Base-by-base conservation (phyloP, 2,329 filamentous ascomycete species). In the Aspergillus texensis region DNA sequence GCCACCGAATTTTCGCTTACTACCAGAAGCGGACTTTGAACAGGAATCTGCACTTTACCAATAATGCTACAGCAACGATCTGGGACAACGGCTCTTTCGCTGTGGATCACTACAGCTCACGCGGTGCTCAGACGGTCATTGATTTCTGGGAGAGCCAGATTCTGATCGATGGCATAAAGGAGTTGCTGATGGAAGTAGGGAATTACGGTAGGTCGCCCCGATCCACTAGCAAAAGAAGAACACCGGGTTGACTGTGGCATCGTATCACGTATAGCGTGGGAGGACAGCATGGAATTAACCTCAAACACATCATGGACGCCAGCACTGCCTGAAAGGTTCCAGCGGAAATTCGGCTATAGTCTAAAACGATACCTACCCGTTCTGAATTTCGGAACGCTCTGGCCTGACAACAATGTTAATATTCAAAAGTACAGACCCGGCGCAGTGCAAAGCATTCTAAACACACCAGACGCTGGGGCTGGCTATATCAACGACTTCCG, bases 61-160 rank as follows among this genome's bases (percentile, higher is more conserved):
- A 16, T 16, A 65, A 65, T 36, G 39, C 61, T 16, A 57, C 61
- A 4, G 43, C 71, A 32, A 69, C 61, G 11, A 73, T 73, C 52
- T 65, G 73, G n/a, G 69, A 77, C 24, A 79, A 79, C 59, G 78
- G 78, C 2, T 79, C 77, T 0, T 78, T 68, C 57, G 70, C 70
- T 4, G 77, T 79, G 3, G 78, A 80, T 65, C 79, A 82, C 64
- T 82, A 78, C 65, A 78, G 74, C 11, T 58, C 70, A 2, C 58
- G 61, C 1, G 81, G 80, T 3, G 80, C 81, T 0, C 65, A 75
- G 50, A 69, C 71, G 0, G 68, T 73, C 1, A 77, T 70, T 0
- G 62, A 76, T 10, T 82, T 81, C 62, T 79, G 75, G 75, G 76
- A 81, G 36, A 61, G 80, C 14, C 68, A 79, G 21, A 67, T 82